These are phyloP conservation scores for Pleurotus djamor DNA, from an alignment of 768 basidiomycete species.

Conservation along the genomic window DNA sequence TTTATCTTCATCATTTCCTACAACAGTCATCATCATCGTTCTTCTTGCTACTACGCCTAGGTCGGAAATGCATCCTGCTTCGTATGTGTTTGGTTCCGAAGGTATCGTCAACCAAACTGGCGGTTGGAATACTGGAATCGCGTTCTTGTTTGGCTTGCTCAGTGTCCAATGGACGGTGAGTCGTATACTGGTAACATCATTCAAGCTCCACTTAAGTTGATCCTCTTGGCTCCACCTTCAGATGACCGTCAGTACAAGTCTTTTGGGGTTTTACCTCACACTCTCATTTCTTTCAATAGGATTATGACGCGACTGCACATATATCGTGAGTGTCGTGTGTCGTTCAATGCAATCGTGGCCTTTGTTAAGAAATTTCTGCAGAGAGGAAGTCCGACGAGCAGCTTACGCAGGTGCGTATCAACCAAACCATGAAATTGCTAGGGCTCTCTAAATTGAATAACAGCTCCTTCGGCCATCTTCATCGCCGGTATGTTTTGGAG, in stretches of 20 bases:
- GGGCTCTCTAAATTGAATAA: no score
- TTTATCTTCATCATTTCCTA: background rate
- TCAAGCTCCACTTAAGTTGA: constrained; percentile 12
- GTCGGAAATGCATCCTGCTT: constrained; percentile 76
- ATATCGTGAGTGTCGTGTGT: constrained; percentile 73
- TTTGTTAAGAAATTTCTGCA: constrained; percentile 19
- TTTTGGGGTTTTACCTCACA: background rate
- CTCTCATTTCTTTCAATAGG: constrained; percentile 32
- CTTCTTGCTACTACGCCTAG: constrained; percentile 73
- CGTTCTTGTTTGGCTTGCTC: constrained; percentile 82
- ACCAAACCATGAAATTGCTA: constrained; percentile 4
- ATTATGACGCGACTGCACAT: constrained; percentile 81
- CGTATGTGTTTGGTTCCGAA: constrained; percentile 74
- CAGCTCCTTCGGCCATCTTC: constrained; percentile 60
- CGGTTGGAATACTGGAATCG: constrained; percentile 75
- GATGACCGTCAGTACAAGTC: constrained; percentile 51
- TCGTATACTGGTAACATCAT: constrained; percentile 7
- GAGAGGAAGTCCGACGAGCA: constrained; percentile 78
- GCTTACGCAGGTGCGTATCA: constrained; percentile 61
- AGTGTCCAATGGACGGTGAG: constrained; percentile 87
- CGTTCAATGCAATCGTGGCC: constrained; percentile 1
- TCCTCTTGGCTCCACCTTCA: constrained; percentile 18
- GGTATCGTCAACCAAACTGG: constrained; percentile 81
- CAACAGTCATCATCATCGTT: constrained; percentile 77
- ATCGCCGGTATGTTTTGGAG: constrained; percentile 39